Base-by-base conservation (phyloP, 148 eudicot species). In the Nepenthes gracilis region DNA sequence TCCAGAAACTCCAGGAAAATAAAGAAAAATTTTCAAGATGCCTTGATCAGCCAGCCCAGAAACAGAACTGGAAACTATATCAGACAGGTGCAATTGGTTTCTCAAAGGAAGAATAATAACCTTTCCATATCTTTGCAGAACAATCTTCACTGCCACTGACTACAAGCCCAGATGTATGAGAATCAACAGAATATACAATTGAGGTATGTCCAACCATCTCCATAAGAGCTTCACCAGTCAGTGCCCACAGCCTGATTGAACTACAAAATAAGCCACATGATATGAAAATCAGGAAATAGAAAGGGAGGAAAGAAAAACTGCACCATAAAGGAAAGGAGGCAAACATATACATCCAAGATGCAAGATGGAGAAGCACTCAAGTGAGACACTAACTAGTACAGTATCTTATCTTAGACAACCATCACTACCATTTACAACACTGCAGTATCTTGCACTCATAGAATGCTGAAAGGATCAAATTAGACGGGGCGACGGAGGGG, bases 181-280 rank as follows among this genome's bases (percentile, higher is more conserved):
- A 84, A 79, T 93, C 92, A 57, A 93, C 97, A 63, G 99, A 86
- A 77, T 93, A 93, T 69, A 93, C 96, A 62, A 93, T 84, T 13
- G 96, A 81, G 45, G 89, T 79, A 70, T 93, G 99, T 62, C 99
- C 99, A 70, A 86, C 99, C 99, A 93, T 84, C 81, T 93, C 97
- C 92, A 84, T 48, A 55, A 93, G 72, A 78, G 78, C 85, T 77
- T 93, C 68, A 67, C 97, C 99, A 57, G 80, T 89, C 54, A 81
- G 50, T 47, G 89, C 79, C 99, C 99, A 93, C 40, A 93, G 76
- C 77, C 95, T 83, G 73, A 93, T 80, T 66, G 95, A 80, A 55
- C 99, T 93, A 71, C 58, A 33, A 65, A 58, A 59, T 9, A 33
- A 12, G 61, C 49, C 36, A 40, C 45, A 32, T 32, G 11, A 55